Percentiles rank a stretch among this genome's conserved stretches.
phyloP scores from a whole-genome alignment of 1,284 basidiomycete genomes.

The Tilletia indica region DNA sequence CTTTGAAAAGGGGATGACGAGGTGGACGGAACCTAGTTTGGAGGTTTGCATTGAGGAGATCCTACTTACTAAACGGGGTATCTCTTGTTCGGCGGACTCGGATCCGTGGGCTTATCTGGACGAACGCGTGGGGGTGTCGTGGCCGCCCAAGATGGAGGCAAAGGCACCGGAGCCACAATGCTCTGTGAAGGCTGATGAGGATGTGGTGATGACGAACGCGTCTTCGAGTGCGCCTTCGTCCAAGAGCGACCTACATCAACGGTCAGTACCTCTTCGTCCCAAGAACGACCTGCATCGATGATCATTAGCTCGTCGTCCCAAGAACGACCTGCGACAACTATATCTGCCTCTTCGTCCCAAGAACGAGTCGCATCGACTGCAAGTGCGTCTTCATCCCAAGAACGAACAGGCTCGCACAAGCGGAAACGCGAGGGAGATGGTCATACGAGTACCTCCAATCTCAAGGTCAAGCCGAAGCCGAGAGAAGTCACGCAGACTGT shows the following conservation, averaged over 20 bases:
- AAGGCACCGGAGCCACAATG: neutral
- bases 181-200: neutral
- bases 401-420: conserved; percentile 5
- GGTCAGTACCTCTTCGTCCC: neutral
- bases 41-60: conserved; percentile 48
- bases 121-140: conserved; percentile 36
- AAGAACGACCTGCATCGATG: neutral
- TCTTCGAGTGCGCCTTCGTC: neutral
- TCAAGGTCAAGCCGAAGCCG: conserved; percentile 1
- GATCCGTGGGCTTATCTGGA: conserved; percentile 51
- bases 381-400: neutral
- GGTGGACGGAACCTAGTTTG: conserved; percentile 18
- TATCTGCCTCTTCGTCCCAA: too few relatives aligned
- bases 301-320: too few relatives aligned
- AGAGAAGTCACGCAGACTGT: conserved; percentile 29
- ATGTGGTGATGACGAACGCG: neutral
- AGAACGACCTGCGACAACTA: too few relatives aligned
- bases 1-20: neutral
- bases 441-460: neutral
- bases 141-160: conserved; percentile 28
- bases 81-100: conserved; percentile 21
- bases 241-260: too few relatives aligned
- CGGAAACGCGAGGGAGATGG: conserved; percentile 10
- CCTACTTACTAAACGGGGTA: conserved; percentile 26
- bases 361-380: too few relatives aligned